Conservation (phyloP, 2,329 filamentous ascomycete species). For the Endocalyx cinctus region DNA sequence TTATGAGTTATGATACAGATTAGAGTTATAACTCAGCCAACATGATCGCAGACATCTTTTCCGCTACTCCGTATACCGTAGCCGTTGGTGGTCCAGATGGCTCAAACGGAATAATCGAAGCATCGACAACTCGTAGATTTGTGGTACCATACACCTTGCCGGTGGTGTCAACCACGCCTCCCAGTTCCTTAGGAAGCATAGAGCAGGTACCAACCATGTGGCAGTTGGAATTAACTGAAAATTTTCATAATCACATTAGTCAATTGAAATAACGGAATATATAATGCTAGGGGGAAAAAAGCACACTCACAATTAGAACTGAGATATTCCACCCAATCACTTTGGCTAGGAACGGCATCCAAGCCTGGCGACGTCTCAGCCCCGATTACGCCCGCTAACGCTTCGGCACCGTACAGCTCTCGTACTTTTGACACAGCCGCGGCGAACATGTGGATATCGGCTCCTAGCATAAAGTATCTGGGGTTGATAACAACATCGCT, state of each 20-base stretch:
- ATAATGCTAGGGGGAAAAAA: no score
- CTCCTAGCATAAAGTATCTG: slow-evolving; percentile 36
- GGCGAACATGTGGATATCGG: slow-evolving; percentile 28
- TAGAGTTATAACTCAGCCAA: no score
- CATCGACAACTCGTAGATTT: slow-evolving; percentile 2
- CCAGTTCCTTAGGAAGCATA: slow-evolving; percentile 1
- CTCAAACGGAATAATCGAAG: slow-evolving; percentile 1
- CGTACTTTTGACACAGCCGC: slow-evolving; percentile 24
- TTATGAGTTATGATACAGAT: no score
- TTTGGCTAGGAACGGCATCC: no score
- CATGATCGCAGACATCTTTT: neutral
- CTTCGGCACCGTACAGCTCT: slow-evolving; percentile 10
- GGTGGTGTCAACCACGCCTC: slow-evolving; percentile 1
- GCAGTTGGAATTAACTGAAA: slow-evolving; percentile 1
- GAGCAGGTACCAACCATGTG: neutral
- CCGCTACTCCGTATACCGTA: neutral
- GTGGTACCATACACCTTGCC: neutral
- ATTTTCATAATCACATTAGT: neutral
- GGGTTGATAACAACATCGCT: slow-evolving; percentile 29
- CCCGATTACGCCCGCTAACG: slow-evolving; percentile 4
- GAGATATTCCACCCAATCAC: no score
- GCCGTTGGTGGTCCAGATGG: neutral
- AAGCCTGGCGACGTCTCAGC: slow-evolving; percentile 12
- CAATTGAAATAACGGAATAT: no score
- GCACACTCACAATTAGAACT: no score